Evolutionary conservation across 1,139 yeast species (phyloP).

Genomic region (Blastobotrys illinoisensis): DNA sequence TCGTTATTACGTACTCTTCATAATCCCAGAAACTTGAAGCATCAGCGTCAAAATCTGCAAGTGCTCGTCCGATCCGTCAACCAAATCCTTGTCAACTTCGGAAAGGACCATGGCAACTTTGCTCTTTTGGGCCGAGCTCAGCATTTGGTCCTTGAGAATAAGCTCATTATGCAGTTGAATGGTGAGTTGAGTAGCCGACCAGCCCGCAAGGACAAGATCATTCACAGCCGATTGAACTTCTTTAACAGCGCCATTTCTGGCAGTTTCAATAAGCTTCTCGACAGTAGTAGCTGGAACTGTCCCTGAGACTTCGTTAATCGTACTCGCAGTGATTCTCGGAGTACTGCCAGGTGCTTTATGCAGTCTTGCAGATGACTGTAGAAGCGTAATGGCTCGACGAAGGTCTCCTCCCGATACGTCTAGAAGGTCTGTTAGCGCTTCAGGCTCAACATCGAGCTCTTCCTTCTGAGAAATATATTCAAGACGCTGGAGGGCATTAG

Average conservation of each 20-base stretch:
- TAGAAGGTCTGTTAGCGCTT: slow-evolving; percentile 57
- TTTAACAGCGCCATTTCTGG: slow-evolving; percentile 35
- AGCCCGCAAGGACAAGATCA: slow-evolving; percentile 64
- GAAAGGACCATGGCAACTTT: slow-evolving; percentile 59
- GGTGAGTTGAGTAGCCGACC: slow-evolving; percentile 78
- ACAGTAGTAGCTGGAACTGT: slow-evolving; percentile 60
- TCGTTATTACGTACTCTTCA: slow-evolving; percentile 9
- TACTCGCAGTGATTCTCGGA: slow-evolving; percentile 37
- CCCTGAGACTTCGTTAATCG: slow-evolving; percentile 78
- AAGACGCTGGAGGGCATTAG: slow-evolving; percentile 64
- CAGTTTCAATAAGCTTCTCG: slow-evolving; percentile 39
- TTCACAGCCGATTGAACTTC: slow-evolving; percentile 36
- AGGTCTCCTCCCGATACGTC: slow-evolving; percentile 79
- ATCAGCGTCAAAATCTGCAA: slow-evolving; percentile 71
- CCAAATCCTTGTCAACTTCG: slow-evolving; percentile 66
- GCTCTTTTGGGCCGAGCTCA: slow-evolving; percentile 56
- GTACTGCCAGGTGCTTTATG: slow-evolving; percentile 12
- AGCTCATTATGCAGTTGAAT: slow-evolving; percentile 75
- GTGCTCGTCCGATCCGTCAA: slow-evolving; percentile 89
- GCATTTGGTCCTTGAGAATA: slow-evolving; percentile 48
- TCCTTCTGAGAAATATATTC: slow-evolving; percentile 52
- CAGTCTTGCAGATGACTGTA: slow-evolving; percentile 80
- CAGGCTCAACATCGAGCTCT: slow-evolving; percentile 42
- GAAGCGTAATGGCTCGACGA: slow-evolving; percentile 83
- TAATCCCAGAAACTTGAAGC: slow-evolving; percentile 41